Evolutionary conservation across 768 basidiomycete genomes (phyloP).

Genomic region (Lentinula lateritia): DNA sequence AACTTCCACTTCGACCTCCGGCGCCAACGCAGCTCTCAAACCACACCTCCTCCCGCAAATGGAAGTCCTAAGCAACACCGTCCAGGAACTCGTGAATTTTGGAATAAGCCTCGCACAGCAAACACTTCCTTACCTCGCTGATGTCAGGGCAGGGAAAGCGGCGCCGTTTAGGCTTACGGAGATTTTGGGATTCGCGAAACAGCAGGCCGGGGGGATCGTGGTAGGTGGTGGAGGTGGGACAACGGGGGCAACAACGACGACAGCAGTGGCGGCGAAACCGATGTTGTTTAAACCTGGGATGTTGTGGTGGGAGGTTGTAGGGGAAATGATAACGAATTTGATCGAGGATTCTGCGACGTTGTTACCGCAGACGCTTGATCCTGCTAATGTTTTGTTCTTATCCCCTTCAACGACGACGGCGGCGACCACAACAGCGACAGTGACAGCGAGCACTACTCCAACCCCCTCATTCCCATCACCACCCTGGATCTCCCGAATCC

Average conservation of each 20-base stretch:
- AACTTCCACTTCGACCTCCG: conserved; percentile 12
- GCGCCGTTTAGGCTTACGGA: conserved; percentile 69
- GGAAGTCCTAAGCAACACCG: conserved; percentile 62
- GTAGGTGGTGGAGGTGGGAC: no score
- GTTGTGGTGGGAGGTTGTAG: conserved; percentile 75
- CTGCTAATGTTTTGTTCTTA: conserved; percentile 56
- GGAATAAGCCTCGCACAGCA: conserved; percentile 91
- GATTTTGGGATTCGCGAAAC: conserved; percentile 65
- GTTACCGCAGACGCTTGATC: conserved; percentile 65
- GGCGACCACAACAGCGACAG: no score
- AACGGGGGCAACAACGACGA: no score
- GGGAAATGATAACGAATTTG: conserved; percentile 62
- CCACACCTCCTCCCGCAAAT: conserved; percentile 67
- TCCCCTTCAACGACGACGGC: conserved; percentile 31
- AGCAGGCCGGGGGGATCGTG: conserved; percentile 60
- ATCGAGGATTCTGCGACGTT: conserved; percentile 66
- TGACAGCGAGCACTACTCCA: background rate
- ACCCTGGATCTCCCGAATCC: conserved; percentile 82
- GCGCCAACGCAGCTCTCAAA: conserved; percentile 48
- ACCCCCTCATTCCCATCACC: conserved; percentile 52
- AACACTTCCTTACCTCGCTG: conserved; percentile 80
- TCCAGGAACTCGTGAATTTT: conserved; percentile 83
- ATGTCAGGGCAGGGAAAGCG: conserved; percentile 67
- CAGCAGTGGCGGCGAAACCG: conserved; percentile 39
- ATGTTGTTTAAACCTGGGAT: conserved; percentile 63